Conservation (phyloP, 139 green algal genomes). For the Chlorella ohadii region DNA sequence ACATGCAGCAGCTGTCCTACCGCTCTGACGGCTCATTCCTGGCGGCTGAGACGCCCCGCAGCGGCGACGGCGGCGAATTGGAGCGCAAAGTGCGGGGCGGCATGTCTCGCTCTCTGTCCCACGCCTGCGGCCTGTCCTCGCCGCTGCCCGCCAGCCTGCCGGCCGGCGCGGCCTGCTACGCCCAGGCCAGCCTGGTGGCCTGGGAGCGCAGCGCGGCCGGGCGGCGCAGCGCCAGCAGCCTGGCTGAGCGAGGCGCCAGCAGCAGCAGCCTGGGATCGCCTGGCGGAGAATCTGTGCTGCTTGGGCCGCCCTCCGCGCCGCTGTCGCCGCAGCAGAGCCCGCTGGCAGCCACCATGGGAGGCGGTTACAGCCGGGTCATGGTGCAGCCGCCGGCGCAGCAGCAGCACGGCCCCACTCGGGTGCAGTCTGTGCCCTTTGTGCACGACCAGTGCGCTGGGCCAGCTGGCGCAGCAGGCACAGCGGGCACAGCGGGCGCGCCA, state of each 20-base stretch:
- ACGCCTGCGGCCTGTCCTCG: not conserved
- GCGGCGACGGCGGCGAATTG: not conserved
- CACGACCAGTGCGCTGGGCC: too few species aligned
- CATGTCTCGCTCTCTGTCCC: slow-evolving; percentile 24
- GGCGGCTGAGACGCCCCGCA: slow-evolving; percentile 19
- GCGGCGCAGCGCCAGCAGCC: not conserved
- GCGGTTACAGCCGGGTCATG: not conserved
- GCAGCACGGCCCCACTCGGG: too few species aligned
- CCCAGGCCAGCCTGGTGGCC: not conserved
- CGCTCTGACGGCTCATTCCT: not conserved
- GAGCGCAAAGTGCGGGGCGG: slow-evolving; percentile 35
- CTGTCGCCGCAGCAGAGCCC: slow-evolving; percentile 14
- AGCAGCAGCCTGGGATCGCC: slow-evolving; percentile 2
- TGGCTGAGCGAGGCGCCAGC: not conserved
- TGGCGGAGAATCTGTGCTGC: not conserved
- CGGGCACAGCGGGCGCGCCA: too few species aligned
- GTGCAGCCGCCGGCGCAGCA: too few species aligned
- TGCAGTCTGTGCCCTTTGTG: too few species aligned
- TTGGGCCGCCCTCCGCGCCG: too few species aligned
- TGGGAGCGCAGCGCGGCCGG: not conserved
- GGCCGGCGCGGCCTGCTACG: not conserved
- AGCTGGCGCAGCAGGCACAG: too few species aligned
- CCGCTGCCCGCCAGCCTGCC: not conserved
- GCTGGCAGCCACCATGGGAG: not conserved
- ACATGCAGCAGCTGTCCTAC: slow-evolving; percentile 21